phyloP scores from a whole-genome alignment of 305 asterid genomes.

The Striga hermonthica region DNA sequence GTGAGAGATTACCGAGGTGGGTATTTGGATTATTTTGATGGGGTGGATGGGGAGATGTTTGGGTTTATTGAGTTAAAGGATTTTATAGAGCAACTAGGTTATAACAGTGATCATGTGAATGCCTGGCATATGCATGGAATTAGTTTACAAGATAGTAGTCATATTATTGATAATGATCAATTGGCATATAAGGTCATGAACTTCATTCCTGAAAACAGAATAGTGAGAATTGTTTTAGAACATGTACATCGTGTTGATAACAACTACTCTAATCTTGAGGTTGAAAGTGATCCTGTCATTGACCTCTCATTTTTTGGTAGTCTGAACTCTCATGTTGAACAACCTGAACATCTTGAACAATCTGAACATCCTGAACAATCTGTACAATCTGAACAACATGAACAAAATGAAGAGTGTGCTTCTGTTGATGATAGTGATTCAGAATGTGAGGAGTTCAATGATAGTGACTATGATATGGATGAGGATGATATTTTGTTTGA shows the following conservation, averaged over 20 bases:
- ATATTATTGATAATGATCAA: background rate
- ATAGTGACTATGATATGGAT: slow-evolving; percentile 3
- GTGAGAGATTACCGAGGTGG: too few relatives aligned
- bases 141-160: background rate
- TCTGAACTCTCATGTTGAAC: background rate
- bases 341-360: background rate
- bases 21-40: too few relatives aligned
- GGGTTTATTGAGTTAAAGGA: background rate
- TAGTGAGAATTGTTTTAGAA: too few relatives aligned
- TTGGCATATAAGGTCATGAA: background rate
- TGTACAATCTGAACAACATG: background rate
- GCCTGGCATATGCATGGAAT: background rate
- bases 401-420: background rate
- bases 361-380: background rate
- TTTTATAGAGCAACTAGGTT: background rate
- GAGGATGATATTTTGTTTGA: slow-evolving; percentile 5
- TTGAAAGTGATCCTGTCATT: too few relatives aligned
- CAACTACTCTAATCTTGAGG: background rate
- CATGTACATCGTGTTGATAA: too few relatives aligned
- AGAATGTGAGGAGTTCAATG: background rate
- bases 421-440: background rate
- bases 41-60: background rate
- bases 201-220: background rate
- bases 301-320: background rate
- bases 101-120: background rate